These are phyloP conservation scores for Cladophialophora psammophila DNA, from an alignment of 2,329 filamentous ascomycete species.

Conservation along the genomic window DNA sequence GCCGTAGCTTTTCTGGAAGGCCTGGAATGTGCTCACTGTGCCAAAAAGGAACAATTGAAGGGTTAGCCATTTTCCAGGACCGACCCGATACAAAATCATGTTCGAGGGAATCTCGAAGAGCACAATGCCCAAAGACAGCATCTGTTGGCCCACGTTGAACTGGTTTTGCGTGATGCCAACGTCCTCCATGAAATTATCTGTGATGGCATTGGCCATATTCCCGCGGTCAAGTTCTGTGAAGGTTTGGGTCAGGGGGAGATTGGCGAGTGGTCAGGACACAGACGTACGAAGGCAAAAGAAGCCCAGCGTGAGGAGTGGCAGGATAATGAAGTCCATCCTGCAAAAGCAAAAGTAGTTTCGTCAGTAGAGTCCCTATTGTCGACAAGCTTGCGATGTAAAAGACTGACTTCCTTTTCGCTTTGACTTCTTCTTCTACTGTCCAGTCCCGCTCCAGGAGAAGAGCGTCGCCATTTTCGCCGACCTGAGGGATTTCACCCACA, in stretches of 20 bases:
- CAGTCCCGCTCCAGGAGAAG: slow-evolving; percentile 29
- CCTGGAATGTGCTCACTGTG: slow-evolving; percentile 62
- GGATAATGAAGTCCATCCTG: slow-evolving; percentile 40
- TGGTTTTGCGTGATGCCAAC: slow-evolving; percentile 60
- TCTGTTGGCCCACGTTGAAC: slow-evolving; percentile 63
- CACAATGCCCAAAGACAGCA: slow-evolving; percentile 61
- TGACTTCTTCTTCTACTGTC: slow-evolving; percentile 32
- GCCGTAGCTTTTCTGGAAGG: slow-evolving; percentile 58
- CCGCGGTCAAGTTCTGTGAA: slow-evolving; percentile 34
- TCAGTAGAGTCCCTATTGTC: neutral
- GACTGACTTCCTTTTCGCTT: slow-evolving; percentile 34
- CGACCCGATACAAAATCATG: slow-evolving; percentile 61
- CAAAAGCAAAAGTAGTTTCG: neutral
- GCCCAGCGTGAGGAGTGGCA: slow-evolving; percentile 42
- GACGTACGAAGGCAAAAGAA: slow-evolving; percentile 47
- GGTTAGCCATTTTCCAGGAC: slow-evolving; percentile 62
- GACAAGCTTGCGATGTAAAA: neutral
- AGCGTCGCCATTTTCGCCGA: slow-evolving; percentile 22
- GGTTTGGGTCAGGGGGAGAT: slow-evolving; percentile 30
- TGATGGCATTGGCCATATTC: slow-evolving; percentile 61
- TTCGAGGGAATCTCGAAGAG: slow-evolving; percentile 60
- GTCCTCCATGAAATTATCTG: slow-evolving; percentile 61
- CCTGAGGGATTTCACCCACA: slow-evolving; percentile 1
- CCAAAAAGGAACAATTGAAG: slow-evolving; percentile 62
- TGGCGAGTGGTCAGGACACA: neutral